These are phyloP conservation scores for Yamadazyma buinensis DNA, from an alignment of 1,139 yeast genomes.

Conservation along the genomic window DNA sequence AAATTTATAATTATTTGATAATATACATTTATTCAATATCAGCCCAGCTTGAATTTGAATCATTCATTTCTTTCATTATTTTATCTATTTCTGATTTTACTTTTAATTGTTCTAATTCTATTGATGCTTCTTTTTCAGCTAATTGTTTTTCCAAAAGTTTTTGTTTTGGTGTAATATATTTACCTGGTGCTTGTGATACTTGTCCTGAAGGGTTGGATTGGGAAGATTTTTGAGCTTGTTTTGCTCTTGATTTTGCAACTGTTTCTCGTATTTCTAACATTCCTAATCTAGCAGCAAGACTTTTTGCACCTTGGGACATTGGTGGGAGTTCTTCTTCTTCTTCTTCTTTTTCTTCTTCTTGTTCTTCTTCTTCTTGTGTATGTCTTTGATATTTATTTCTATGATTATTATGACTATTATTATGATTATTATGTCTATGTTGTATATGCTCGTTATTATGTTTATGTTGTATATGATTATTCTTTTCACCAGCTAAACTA, in stretches of 20 bases:
- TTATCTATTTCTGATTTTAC: constrained; percentile 23
- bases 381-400: background rate
- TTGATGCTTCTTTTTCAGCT: constrained; percentile 5
- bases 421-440: background rate
- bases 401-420: background rate
- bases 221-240: background rate
- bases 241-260: constrained; percentile 25
- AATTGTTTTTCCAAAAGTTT: constrained; percentile 3
- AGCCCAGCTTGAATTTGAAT: constrained; percentile 33
- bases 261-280: constrained; percentile 16
- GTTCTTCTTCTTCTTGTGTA: background rate
- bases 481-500: constrained; percentile 12
- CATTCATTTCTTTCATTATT: constrained; percentile 29
- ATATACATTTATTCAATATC: constrained; percentile 12
- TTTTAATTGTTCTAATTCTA: constrained; percentile 11
- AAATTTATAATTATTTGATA: background rate
- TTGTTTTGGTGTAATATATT: constrained; percentile 11
- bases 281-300: constrained; percentile 28
- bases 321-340: constrained; percentile 6
- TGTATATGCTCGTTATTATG: background rate
- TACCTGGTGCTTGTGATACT: constrained; percentile 1
- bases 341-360: constrained; percentile 2
- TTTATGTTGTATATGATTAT: too few relatives aligned
- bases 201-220: background rate
- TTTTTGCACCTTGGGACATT: constrained; percentile 24